Base-by-base conservation (phyloP, 345 rosid species). In the Hibiscus syriacus region DNA sequence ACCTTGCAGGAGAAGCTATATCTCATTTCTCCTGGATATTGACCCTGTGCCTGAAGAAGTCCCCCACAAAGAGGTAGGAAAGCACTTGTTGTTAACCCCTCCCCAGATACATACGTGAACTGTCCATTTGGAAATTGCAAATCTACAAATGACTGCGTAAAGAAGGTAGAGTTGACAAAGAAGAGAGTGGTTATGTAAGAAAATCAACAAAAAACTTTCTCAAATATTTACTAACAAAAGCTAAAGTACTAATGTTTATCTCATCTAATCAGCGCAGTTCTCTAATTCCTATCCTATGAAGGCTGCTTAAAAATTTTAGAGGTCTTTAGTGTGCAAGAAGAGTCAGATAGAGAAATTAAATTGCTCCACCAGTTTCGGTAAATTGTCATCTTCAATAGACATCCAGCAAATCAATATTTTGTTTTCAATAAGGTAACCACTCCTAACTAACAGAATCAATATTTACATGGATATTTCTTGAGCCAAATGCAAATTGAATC, bases 41-140 rank as follows among this genome's bases (percentile, higher is more conserved):
- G 96, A 70, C 98, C 98, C 73, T 92, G 90, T 1, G 92, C 97
- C 85, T 92, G 98, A 74, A 92, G 96, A 80, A 92, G 92, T 55
- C 97, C 97, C 0, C 97, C 98, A 36, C 85, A 81, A n/a, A 92
- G 63, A 41, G 98, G 98, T 60, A 87, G 61, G 73, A 90, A 90
- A 72, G 92, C 97, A 78, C 97, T 92, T 32, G 92, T 88, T 16
- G 96, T 88, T 56, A 92, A 67, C 64, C 98, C 97, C 80, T 92
- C 97, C 4, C 97, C 98, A 66, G 96, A 80, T 55, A 88, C 92
- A 71, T 92, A 90, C 3, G 98, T 90, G 26, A 88, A 66, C 71
- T n/a, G n/a, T n/a, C n/a, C n/a, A n/a, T n/a, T n/a, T n/a, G n/a
- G n/a, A n/a, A n/a, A n/a, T n/a, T n/a, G n/a, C n/a, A n/a, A n/a